These are phyloP conservation scores for Cryptococcus depauperatus DNA, from an alignment of 1,284 basidiomycete species.

Conservation along the genomic window DNA sequence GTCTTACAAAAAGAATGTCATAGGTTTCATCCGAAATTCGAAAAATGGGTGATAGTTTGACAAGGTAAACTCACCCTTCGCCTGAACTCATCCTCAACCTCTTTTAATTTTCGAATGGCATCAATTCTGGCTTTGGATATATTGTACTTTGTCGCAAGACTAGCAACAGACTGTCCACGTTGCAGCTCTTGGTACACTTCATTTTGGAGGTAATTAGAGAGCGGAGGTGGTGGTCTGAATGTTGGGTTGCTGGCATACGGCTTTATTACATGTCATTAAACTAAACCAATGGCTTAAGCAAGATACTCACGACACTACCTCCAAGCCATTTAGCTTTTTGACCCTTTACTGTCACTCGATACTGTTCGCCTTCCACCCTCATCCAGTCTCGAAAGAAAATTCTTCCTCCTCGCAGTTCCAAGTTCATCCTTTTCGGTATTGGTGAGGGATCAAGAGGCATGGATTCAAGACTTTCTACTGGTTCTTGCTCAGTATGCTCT, in stretches of 20 bases:
- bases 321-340: constrained; percentile 41
- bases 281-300: neutral
- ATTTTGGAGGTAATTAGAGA: constrained; percentile 36
- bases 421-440: neutral
- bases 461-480: neutral
- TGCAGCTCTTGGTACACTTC: constrained; percentile 25
- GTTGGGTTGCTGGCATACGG: constrained; percentile 41
- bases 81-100: constrained; percentile 35
- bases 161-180: constrained; percentile 21
- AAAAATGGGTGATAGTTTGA: neutral
- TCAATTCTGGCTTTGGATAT: constrained; percentile 41
- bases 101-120: constrained; percentile 41
- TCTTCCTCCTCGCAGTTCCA: constrained; percentile 1
- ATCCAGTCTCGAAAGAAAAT: constrained; percentile 25
- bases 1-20: constrained; percentile 47
- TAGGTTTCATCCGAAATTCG: constrained; percentile 37
- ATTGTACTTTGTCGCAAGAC: constrained; percentile 34
- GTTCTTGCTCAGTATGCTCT: neutral
- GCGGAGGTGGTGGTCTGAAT: constrained; percentile 42
- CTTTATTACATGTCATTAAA: constrained; percentile 14
- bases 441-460: constrained; percentile 1
- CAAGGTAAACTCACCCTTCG: constrained; percentile 35
- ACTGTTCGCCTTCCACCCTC: constrained; percentile 20
- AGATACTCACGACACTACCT: constrained; percentile 29
- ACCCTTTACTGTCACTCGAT: constrained; percentile 17